Evolutionary conservation across 345 rosid species (phyloP).

Genomic region (Aquilaria sinensis): DNA sequence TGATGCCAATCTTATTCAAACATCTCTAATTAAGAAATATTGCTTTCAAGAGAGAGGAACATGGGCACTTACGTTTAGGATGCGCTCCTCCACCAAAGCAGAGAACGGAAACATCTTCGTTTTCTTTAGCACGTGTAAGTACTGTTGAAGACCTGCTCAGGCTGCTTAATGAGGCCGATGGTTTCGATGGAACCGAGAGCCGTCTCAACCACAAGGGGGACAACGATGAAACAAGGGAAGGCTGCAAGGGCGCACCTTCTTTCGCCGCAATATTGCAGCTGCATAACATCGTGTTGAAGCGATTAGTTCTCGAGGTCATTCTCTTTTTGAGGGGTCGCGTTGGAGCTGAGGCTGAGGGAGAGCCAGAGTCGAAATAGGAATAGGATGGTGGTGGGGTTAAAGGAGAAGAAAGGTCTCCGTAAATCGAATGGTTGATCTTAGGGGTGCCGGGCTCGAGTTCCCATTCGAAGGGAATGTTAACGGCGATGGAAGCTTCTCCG

Average conservation of each 20-base stretch:
- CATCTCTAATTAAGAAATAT: slow-evolving; percentile 23
- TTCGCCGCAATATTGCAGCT: slow-evolving; percentile 24
- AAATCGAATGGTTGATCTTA: slow-evolving; percentile 22
- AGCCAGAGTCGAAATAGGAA: too few species aligned
- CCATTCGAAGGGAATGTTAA: slow-evolving; percentile 49
- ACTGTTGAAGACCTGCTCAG: slow-evolving; percentile 15
- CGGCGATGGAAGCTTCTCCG: slow-evolving; percentile 33
- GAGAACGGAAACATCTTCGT: slow-evolving; percentile 16
- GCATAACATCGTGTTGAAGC: slow-evolving; percentile 27
- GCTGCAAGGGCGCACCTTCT: slow-evolving; percentile 7
- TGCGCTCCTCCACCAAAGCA: slow-evolving; percentile 24
- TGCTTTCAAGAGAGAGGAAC: slow-evolving; percentile 35
- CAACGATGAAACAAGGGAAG: slow-evolving; percentile 21
- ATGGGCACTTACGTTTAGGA: slow-evolving; percentile 30
- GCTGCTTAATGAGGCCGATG: slow-evolving; percentile 28
- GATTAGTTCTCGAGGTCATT: slow-evolving; percentile 17
- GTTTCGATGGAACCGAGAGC: slow-evolving; percentile 24
- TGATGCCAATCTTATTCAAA: too few species aligned
- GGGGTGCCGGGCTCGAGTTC: slow-evolving; percentile 94
- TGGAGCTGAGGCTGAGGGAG: slow-evolving; percentile 14
- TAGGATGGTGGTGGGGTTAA: slow-evolving; percentile 79
- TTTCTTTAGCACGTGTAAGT: slow-evolving; percentile 3
- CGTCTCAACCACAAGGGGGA: slow-evolving; percentile 24
- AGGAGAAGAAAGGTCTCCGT: slow-evolving; percentile 32
- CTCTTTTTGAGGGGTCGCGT: slow-evolving; percentile 14